Evolutionary conservation across 2,329 filamentous ascomycete genomes (phyloP).

Genomic region (Rhinocladiella mackenziei): DNA sequence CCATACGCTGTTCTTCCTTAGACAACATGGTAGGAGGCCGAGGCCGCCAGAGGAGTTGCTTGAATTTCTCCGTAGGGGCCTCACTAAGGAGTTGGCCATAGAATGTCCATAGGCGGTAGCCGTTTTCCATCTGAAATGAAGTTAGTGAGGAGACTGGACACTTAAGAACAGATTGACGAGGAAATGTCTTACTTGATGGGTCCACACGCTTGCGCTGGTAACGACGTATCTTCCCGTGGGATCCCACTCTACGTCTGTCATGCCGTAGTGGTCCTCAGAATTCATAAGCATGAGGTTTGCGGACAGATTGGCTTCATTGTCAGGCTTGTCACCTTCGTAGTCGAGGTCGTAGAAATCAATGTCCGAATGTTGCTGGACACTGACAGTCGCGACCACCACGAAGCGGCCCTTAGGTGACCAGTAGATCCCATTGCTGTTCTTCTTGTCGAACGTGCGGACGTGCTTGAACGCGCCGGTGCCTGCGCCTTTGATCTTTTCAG

Average conservation of each 20-base stretch:
- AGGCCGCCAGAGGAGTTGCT: conserved; percentile 93
- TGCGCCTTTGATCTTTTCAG: conserved; percentile 83
- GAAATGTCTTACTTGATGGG: conserved; percentile 71
- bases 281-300: conserved; percentile 95
- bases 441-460: conserved; percentile 92
- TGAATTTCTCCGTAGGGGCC: conserved; percentile 92
- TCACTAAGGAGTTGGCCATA: conserved; percentile 83
- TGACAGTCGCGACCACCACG: conserved; percentile 87
- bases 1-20: conserved; percentile 95
- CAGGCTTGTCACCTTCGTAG: conserved; percentile 94
- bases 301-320: conserved; percentile 87
- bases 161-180: conserved; percentile 11
- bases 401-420: conserved; percentile 96
- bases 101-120: conserved; percentile 98
- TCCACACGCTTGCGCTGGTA: conserved; percentile 91
- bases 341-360: conserved; percentile 97
- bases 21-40: conserved; percentile 83
- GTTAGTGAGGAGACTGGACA: conserved; percentile 25
- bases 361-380: conserved; percentile 88
- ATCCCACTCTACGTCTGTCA: conserved; percentile 98
- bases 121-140: conserved; percentile 85
- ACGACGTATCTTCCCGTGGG: conserved; percentile 92
- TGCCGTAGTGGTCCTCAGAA: conserved; percentile 89
- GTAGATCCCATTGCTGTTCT: conserved; percentile 99
- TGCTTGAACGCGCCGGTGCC: conserved; percentile 87